A percentile compares a stretch with the other conserved stretches of the same genome.
Evolutionary conservation across 1,284 basidiomycete species (phyloP).

Genomic region (Athelia sp.): DNA sequence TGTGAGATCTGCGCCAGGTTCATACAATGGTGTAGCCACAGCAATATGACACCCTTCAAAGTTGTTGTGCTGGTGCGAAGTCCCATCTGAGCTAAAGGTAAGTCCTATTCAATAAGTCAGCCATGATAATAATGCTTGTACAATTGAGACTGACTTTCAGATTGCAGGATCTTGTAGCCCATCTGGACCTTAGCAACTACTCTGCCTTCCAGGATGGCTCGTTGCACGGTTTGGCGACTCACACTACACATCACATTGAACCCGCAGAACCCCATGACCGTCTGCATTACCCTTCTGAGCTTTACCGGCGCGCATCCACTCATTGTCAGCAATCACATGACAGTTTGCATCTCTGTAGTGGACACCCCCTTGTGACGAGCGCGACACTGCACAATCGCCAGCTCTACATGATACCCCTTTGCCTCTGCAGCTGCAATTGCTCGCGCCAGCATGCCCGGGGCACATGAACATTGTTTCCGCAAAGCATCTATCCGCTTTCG

Average conservation of each 20-base stretch:
- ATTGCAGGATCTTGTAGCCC: constrained; percentile 6
- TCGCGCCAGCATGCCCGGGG: background rate
- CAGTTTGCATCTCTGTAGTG: background rate
- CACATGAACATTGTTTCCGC: too few species aligned
- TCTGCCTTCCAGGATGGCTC: constrained; percentile 8
- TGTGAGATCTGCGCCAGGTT: background rate
- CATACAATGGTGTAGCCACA: background rate
- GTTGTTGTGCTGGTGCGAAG: constrained; percentile 13
- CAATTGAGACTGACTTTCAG: constrained; percentile 3
- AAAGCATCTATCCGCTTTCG: too few species aligned
- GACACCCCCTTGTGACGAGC: background rate
- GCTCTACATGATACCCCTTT: too few species aligned
- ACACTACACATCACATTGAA: background rate
- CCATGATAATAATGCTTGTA: background rate
- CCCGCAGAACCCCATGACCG: background rate
- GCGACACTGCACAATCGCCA: too few species aligned
- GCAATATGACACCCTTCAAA: constrained; percentile 11
- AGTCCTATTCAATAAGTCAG: background rate
- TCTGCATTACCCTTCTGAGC: background rate
- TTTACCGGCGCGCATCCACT: background rate
- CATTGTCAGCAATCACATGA: background rate
- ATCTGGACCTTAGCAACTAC: constrained; percentile 10
- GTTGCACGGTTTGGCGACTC: constrained; percentile 9
- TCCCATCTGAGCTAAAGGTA: constrained; percentile 8
- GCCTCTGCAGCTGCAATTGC: background rate